Percentiles rank a stretch among this genome's conserved stretches.
Conservation (phyloP, 768 basidiomycete genomes). For the Lactarius deliciosus region DNA sequence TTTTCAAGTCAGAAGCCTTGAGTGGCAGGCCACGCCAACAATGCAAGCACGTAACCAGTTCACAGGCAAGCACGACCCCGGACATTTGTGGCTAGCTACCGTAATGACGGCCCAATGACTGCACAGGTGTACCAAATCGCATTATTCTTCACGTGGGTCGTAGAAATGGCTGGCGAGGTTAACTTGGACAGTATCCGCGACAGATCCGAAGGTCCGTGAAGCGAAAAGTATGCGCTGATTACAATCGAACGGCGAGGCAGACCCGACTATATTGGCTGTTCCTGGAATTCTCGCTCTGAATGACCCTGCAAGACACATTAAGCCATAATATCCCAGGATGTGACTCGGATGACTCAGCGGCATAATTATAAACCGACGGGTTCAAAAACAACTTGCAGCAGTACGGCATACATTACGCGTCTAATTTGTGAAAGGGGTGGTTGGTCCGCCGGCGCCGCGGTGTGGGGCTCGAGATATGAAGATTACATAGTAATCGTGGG, state of each 20-base stretch:
- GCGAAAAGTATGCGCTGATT: background rate
- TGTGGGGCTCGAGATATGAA: background rate
- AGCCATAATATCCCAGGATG: background rate
- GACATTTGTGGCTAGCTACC: background rate
- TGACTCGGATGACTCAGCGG: background rate
- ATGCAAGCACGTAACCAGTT: background rate
- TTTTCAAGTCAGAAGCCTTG: background rate
- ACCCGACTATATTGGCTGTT: background rate
- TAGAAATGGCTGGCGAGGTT: background rate
- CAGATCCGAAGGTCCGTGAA: background rate
- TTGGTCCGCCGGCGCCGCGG: background rate
- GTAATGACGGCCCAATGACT: background rate
- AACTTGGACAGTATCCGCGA: background rate
- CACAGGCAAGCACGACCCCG: background rate
- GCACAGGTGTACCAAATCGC: too few species aligned
- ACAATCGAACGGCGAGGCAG: background rate
- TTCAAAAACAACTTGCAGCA: background rate
- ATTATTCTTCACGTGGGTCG: background rate
- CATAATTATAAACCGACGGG: background rate
- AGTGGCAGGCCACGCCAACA: background rate
- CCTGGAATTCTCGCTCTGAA: background rate
- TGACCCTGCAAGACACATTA: conserved; percentile 6
- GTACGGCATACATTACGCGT: background rate
- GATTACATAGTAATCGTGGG: background rate
- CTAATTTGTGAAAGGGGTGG: background rate